These are phyloP conservation scores for Centaurea solstitialis DNA, from an alignment of 129 eudicot genomes.

Conservation along the genomic window DNA sequence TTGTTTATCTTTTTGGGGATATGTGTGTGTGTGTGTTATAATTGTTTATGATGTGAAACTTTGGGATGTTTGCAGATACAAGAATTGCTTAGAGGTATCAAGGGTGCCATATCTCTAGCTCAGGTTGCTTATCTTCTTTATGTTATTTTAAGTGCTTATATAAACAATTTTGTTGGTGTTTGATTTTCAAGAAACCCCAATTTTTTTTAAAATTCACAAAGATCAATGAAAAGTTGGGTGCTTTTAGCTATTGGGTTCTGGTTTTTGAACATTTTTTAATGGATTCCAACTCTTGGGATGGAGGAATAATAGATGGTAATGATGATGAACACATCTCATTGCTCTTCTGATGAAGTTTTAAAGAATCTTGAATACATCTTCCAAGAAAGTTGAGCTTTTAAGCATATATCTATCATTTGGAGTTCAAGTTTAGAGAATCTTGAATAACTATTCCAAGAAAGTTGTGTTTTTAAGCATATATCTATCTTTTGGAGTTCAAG, in stretches of 20 bases:
- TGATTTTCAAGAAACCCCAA: conserved; percentile 17
- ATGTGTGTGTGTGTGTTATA: conserved; percentile 17
- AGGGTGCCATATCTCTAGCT: conserved; percentile 83
- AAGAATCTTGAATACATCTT: not conserved
- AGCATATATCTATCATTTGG: not conserved
- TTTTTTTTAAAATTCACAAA: conserved; percentile 18
- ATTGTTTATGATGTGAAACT: not conserved
- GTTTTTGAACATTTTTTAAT: not conserved
- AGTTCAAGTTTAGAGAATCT: not conserved
- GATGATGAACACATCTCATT: conserved; percentile 3
- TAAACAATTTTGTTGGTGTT: not conserved
- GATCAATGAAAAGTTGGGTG: conserved; percentile 18
- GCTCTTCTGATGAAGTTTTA: not conserved
- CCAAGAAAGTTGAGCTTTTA: not conserved
- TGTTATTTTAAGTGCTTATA: conserved; percentile 1
- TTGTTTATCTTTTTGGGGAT: conserved; percentile 1
- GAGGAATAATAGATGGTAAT: not conserved
- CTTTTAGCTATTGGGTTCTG: not conserved
- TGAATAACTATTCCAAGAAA: too few species aligned
- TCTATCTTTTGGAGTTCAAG: not conserved
- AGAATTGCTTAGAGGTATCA: conserved; percentile 66
- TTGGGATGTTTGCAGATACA: conserved; percentile 68
- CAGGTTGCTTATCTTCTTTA: conserved; percentile 72
- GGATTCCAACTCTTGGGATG: conserved; percentile 1
- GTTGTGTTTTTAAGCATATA: too few species aligned